Conservation (phyloP, 345 rosid genomes). For the Salix caprea region DNA sequence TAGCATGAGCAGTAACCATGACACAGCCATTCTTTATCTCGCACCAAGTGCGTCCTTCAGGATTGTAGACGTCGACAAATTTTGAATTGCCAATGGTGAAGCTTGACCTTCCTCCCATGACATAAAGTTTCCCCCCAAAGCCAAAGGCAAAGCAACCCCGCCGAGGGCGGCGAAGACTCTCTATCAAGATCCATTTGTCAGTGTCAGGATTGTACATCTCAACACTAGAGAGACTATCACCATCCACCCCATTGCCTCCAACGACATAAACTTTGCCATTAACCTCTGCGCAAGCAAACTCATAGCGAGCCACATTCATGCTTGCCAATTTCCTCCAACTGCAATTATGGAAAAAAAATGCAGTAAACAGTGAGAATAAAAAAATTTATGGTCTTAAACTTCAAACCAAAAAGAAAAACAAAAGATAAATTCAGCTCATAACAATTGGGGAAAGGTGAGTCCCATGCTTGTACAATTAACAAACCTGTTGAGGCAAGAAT, state of each 20-base stretch:
- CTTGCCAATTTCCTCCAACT: constrained; percentile 81
- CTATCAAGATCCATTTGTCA: constrained; percentile 54
- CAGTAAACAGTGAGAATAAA: too few species aligned
- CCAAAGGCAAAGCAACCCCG: constrained; percentile 80
- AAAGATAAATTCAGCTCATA: too few species aligned
- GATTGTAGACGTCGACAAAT: constrained; percentile 66
- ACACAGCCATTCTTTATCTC: constrained; percentile 84
- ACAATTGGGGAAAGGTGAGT: too few species aligned
- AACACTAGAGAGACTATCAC: constrained; percentile 64
- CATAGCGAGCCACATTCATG: constrained; percentile 71
- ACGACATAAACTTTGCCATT: constrained; percentile 75
- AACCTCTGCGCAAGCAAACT: constrained; percentile 84
- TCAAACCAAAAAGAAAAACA: too few species aligned
- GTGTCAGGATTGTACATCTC: constrained; percentile 73
- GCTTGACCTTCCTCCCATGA: constrained; percentile 94
- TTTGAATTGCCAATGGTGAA: constrained; percentile 87
- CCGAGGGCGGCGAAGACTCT: constrained; percentile 73
- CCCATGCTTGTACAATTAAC: constrained; percentile 9
- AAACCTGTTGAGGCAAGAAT: constrained; percentile 85
- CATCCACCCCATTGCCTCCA: constrained; percentile 72
- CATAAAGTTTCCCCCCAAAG: constrained; percentile 71
- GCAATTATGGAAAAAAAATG: constrained; percentile 16
- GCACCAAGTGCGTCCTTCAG: constrained; percentile 58
- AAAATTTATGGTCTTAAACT: too few species aligned
- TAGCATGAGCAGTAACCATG: constrained; percentile 95